Evolutionary conservation across 1,284 basidiomycete genomes (phyloP), one percentile per base, ranked within the genome.

Genomic region (Apiotrichum akiyoshidainum): DNA sequence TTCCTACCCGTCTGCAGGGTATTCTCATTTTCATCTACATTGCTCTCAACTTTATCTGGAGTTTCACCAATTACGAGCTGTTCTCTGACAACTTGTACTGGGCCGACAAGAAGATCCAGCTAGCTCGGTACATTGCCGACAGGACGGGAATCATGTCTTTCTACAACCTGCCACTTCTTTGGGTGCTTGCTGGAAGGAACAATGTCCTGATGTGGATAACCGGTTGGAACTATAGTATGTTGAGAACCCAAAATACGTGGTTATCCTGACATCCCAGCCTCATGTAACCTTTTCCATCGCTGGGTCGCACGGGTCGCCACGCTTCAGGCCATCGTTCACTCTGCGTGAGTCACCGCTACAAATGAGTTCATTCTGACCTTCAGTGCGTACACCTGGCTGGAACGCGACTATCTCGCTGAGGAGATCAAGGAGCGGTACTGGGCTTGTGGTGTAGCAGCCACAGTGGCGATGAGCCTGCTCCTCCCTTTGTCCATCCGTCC

Each of bases 21-120:
- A 48, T 68, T 35, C 55, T 59, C n/a, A 58, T 69, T 64, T 65
- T 63, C 52, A 33, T 54, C 17, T 70, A 65, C 55, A 45, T 65
- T 34, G 51, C 57, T 0, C 42, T 68, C 50, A 68, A 71, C 59
- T n/a, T 69, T 42, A 51, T 71, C 26, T 69, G 78, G 73, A 21
- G 76, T 68, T 59, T 77, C 78, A 49, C 77, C 67, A 61, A 81
- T 74, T 67, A 84, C 72, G 50, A 90, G 77, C 45, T 85, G 84
- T 72, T 84, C 79, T 26, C 59, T 2, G 61, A 63, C 1, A 68
- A 69, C 45, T 46, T 64, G 11, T 64, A 58, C 33, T 67, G 58
- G 46, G 44, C 40, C 8, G n/a, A 54, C 44, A 48, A 41, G 16
- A n/a, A 33, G 7, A 14, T 39, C 9, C 65, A 68, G 37, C 31